These are phyloP conservation scores for Patellaria atrata DNA, from an alignment of 495 filamentous ascomycete species.

Conservation along the genomic window DNA sequence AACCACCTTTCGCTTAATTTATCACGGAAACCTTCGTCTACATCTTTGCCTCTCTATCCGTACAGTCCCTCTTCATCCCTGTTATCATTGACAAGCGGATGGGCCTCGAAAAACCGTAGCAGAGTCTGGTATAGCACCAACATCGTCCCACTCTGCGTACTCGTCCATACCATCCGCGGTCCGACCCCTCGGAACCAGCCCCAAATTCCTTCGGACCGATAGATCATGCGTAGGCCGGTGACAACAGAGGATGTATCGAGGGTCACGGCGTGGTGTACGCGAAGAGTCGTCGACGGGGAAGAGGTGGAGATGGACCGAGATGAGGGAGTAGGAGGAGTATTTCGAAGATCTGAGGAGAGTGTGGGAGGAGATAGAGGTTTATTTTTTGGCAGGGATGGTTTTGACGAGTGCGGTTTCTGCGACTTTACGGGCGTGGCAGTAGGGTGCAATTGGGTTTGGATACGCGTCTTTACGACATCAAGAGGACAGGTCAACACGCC, in stretches of 20 bases:
- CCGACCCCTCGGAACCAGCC: slow-evolving; percentile 95
- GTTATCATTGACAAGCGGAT: slow-evolving; percentile 19
- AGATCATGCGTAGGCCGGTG: slow-evolving; percentile 73
- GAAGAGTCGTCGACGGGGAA: slow-evolving; percentile 64
- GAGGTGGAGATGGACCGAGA: slow-evolving; percentile 67
- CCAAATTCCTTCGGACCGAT: slow-evolving; percentile 67
- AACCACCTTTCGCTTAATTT: no score
- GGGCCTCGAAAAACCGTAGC: slow-evolving; percentile 54
- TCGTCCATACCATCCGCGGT: slow-evolving; percentile 91
- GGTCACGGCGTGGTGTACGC: slow-evolving; percentile 54
- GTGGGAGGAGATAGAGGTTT: background rate
- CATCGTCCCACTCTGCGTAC: slow-evolving; percentile 94
- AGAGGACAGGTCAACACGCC: slow-evolving; percentile 89
- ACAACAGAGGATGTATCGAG: slow-evolving; percentile 81
- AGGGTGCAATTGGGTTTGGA: slow-evolving; percentile 84
- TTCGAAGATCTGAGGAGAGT: background rate
- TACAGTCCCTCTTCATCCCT: background rate
- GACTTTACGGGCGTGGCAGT: slow-evolving; percentile 12
- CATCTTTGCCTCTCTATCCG: no score
- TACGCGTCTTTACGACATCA: slow-evolving; percentile 92
- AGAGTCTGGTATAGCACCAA: slow-evolving; percentile 87
- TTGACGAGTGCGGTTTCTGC: slow-evolving; percentile 4
- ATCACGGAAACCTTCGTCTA: no score
- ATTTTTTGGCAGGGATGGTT: background rate
- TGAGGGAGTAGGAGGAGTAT: slow-evolving; percentile 11